phyloP scores from a whole-genome alignment of 108 stramenopile genomes.

The Nitzschia sp. region DNA sequence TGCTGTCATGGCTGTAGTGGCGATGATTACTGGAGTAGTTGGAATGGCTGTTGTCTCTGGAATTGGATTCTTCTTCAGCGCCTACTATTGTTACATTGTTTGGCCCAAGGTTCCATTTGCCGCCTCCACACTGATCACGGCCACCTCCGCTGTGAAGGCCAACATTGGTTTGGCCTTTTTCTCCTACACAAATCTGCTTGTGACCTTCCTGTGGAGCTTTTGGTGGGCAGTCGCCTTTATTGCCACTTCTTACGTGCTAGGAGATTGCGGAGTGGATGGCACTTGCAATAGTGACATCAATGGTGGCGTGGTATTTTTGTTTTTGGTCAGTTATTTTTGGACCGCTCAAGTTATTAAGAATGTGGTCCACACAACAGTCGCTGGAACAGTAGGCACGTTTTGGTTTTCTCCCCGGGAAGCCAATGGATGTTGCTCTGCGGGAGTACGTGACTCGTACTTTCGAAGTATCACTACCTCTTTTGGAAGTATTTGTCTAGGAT shows the following conservation, averaged over 20 bases:
- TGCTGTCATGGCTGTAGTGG: conserved; percentile 31
- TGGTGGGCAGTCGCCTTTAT: conserved; percentile 61
- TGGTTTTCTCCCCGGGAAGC: conserved; percentile 80
- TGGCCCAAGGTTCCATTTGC: conserved; percentile 84
- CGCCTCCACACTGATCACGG: conserved; percentile 68
- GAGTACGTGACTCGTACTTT: conserved; percentile 49
- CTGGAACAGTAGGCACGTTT: conserved; percentile 88
- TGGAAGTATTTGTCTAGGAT: conserved; percentile 82
- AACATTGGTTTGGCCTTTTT: conserved; percentile 65
- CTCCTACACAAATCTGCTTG: conserved; percentile 57
- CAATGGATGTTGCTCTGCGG: conserved; percentile 57
- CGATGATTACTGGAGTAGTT: conserved; percentile 32
- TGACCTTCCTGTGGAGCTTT: conserved; percentile 55
- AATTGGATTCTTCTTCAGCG: conserved; percentile 42
- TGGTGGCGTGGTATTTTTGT: conserved; percentile 46
- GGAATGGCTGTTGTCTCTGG: conserved; percentile 41
- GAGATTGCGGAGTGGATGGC: conserved; percentile 46
- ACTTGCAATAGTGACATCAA: conserved; percentile 46
- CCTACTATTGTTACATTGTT: conserved; percentile 61
- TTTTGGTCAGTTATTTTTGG: conserved; percentile 81
- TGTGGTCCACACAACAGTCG: conserved; percentile 76
- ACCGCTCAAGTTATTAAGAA: conserved; percentile 78
- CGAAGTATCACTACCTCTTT: conserved; percentile 76
- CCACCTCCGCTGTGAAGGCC: conserved; percentile 60
- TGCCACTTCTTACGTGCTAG: conserved; percentile 49